These are phyloP conservation scores for Rosa rugosa DNA, from an alignment of 306 rosid genomes.

Conservation along the genomic window DNA sequence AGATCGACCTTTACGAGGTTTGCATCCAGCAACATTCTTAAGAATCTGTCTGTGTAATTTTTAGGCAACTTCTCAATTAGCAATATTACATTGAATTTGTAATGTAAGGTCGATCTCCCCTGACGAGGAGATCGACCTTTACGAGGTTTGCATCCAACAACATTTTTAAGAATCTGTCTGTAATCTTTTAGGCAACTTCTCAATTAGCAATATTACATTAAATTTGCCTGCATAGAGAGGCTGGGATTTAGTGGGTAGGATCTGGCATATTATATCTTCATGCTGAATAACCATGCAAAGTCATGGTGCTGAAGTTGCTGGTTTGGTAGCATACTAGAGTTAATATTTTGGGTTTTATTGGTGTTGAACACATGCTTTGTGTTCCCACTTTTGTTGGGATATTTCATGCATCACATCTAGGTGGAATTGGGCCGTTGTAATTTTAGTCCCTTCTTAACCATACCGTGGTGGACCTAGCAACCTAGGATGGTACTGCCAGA, in stretches of 20 bases:
- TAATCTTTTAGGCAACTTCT: neutral
- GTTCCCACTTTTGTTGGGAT: neutral
- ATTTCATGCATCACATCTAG: neutral
- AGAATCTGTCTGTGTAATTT: neutral
- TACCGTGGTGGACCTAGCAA: neutral
- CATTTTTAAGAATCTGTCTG: neutral
- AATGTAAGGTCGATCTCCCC: too few species aligned
- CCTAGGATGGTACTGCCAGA: neutral
- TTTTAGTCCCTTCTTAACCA: neutral
- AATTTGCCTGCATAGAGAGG: neutral
- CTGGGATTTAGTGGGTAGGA: neutral
- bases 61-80: neutral
- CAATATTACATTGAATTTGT: neutral
- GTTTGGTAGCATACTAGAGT: neutral
- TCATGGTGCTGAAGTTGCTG: neutral
- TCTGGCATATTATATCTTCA: neutral
- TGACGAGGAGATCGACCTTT: too few species aligned
- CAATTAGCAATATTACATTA: neutral
- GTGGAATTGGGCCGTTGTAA: neutral
- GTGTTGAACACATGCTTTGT: neutral
- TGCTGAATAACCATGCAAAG: neutral
- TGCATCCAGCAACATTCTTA: constrained; percentile 14
- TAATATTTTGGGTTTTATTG: neutral
- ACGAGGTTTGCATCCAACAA: constrained; percentile 60
- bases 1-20: constrained; percentile 93